Conservation (phyloP, 148 eudicot genomes). For the Cornus controversa region DNA sequence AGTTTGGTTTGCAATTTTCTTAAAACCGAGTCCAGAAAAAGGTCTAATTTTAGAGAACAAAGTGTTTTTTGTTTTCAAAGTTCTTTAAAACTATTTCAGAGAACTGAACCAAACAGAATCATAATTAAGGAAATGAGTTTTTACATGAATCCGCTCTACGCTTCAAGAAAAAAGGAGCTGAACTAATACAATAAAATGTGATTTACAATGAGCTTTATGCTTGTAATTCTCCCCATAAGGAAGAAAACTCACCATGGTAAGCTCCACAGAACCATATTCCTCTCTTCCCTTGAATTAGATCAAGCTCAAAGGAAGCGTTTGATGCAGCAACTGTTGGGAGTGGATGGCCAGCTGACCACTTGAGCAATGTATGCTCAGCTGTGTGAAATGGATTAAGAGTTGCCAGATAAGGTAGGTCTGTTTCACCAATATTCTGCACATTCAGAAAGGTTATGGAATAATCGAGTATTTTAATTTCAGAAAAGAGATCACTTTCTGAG, state of each 20-base stretch:
- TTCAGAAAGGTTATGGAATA: slow-evolving; percentile 6
- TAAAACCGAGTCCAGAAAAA: too few relatives aligned
- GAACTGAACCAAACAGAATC: too few relatives aligned
- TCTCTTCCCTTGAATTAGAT: slow-evolving; percentile 82
- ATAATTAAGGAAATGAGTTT: too few relatives aligned
- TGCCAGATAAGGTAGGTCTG: slow-evolving; percentile 60
- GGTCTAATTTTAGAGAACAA: too few relatives aligned
- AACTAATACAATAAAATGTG: not conserved
- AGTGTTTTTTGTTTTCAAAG: too few relatives aligned
- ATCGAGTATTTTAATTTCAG: not conserved
- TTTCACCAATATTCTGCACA: slow-evolving; percentile 66
- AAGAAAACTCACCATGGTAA: slow-evolving; percentile 63
- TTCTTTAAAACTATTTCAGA: too few relatives aligned
- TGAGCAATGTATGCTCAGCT: slow-evolving; percentile 64
- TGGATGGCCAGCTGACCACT: slow-evolving; percentile 92
- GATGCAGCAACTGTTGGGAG: slow-evolving; percentile 89
- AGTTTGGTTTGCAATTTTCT: too few relatives aligned
- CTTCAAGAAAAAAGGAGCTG: not conserved
- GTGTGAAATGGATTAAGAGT: slow-evolving; percentile 76
- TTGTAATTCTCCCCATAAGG: not conserved
- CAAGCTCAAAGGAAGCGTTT: slow-evolving; percentile 72
- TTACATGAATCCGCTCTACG: too few relatives aligned
- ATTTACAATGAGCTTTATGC: not conserved
- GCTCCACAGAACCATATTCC: slow-evolving; percentile 99
- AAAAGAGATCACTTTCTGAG: not conserved